Conservation (phyloP, 208 protist species). For the Endotrypanum monterogeii region DNA sequence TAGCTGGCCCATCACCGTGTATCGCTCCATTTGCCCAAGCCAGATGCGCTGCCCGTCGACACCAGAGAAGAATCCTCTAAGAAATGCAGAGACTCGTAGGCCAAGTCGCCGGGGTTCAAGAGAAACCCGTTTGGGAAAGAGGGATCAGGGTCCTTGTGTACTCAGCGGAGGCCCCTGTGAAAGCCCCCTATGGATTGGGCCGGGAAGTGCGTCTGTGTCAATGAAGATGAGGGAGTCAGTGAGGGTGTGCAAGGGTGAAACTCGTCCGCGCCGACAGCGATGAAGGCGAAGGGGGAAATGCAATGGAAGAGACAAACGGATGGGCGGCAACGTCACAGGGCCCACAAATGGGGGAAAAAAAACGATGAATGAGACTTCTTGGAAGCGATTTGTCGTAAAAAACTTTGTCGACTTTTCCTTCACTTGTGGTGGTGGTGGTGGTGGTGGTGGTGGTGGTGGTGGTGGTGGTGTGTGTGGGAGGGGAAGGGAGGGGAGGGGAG, state of each 20-base stretch:
- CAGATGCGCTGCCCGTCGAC: background rate
- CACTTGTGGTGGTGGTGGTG: too few species aligned
- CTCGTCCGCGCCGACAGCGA: background rate
- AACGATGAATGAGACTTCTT: background rate
- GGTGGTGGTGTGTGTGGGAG: too few species aligned
- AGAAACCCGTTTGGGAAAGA: background rate
- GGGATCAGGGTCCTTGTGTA: background rate
- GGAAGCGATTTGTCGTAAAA: background rate
- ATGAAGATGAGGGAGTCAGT: background rate
- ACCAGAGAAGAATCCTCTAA: conserved; percentile 4
- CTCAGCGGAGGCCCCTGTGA: background rate
- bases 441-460: too few species aligned
- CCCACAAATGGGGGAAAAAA: background rate
- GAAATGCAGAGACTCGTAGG: background rate
- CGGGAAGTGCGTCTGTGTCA: background rate
- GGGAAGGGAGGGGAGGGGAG: too few species aligned
- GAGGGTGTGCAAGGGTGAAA: background rate
- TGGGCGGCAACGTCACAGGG: background rate
- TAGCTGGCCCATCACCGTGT: conserved; percentile 93
- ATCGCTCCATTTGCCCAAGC: conserved; percentile 89
- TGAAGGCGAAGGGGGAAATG: background rate
- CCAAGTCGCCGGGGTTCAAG: background rate
- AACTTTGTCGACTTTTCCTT: background rate
- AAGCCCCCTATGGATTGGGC: background rate
- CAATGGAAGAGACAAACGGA: background rate